Percentiles rank a stretch among this genome's conserved stretches.
These are phyloP conservation scores for Pleurostoma richardsiae DNA, from an alignment of 2,329 filamentous ascomycete genomes.

Conservation along the genomic window DNA sequence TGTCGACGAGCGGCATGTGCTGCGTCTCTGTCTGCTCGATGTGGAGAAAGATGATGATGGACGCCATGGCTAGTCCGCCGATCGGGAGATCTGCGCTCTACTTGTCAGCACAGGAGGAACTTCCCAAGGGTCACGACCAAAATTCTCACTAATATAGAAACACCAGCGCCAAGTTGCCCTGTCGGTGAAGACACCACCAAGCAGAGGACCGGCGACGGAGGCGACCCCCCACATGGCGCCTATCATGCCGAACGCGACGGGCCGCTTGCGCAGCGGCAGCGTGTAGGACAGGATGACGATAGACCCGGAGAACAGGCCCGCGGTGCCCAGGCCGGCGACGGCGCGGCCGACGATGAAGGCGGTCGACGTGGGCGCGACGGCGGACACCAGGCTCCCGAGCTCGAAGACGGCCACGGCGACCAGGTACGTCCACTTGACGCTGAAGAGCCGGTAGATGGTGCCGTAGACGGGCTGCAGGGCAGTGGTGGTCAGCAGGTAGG, in stretches of 20 bases:
- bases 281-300: slow-evolving; percentile 41
- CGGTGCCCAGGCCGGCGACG: slow-evolving; percentile 45
- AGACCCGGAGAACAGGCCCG: slow-evolving; percentile 44
- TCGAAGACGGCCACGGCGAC: slow-evolving; percentile 23
- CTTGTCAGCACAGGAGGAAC: background rate
- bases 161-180: slow-evolving; percentile 46
- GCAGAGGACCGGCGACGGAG: slow-evolving; percentile 12
- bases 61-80: slow-evolving; percentile 38
- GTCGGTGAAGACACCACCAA: slow-evolving; percentile 23
- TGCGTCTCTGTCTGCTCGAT: slow-evolving; percentile 27
- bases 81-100: slow-evolving; percentile 28
- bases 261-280: slow-evolving; percentile 49
- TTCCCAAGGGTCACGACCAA: background rate
- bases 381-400: slow-evolving; percentile 29
- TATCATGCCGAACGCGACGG: slow-evolving; percentile 48
- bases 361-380: slow-evolving; percentile 36
- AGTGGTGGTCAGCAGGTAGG: slow-evolving; percentile 43
- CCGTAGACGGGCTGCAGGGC: slow-evolving; percentile 46
- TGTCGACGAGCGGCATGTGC: slow-evolving; percentile 23
- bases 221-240: slow-evolving; percentile 50
- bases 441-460: slow-evolving; percentile 43
- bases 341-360: slow-evolving; percentile 48
- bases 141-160: slow-evolving; percentile 28
- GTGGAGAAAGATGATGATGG: slow-evolving; percentile 41
- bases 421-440: slow-evolving; percentile 42